Base-by-base conservation (phyloP, 495 filamentous ascomycete species). In the Neurospora sp. region DNA sequence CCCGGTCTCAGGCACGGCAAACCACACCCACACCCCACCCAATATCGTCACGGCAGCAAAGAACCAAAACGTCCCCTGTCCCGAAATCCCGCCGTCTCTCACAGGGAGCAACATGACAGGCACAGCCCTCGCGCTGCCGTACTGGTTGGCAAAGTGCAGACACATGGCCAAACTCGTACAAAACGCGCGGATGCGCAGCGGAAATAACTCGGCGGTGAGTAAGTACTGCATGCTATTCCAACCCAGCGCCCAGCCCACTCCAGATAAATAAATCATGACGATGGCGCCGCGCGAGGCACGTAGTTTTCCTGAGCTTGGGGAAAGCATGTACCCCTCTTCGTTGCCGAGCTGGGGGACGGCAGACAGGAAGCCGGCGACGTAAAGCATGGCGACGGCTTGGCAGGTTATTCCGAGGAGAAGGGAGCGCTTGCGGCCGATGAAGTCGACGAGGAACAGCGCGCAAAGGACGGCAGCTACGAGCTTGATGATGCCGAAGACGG, bases 151-250 rank as follows among this genome's bases (percentile, higher is more conserved):
- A 78, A 92, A 92, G 77, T 93, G 90, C 71, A 92, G 84, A 36
- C 80, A 83, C 81, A 89, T 87, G 28, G 84, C 83, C 69, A 89
- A 78, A 3, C 82, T 83, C 9, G 87, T 83, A 66, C 83, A 83
- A 31, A 88, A 77, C 17, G 86, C 84, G 1, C 87, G 81, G 17
- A 89, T 85, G 19, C 85, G 82, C 13, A 92, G 82, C 3, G 92
- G 91, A 81, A 92, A 94, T 39, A 94, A 85, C 77, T 94, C 92
- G 0, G 90, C 89, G 31, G 90, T 92, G 69, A 93, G 84, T 2
- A 94, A 85, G 73, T 93, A 94, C 76, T 92, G 92, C 84, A 92
- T 91, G 5, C 84, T 86, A 77, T 92, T 92, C 90, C 91, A 93
- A 69, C 91, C 91, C 0, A 92, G 82, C 0, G 91, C 90, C 91